Conservation (phyloP, 2,329 filamentous ascomycete genomes). For the Leptographium flavum region DNA sequence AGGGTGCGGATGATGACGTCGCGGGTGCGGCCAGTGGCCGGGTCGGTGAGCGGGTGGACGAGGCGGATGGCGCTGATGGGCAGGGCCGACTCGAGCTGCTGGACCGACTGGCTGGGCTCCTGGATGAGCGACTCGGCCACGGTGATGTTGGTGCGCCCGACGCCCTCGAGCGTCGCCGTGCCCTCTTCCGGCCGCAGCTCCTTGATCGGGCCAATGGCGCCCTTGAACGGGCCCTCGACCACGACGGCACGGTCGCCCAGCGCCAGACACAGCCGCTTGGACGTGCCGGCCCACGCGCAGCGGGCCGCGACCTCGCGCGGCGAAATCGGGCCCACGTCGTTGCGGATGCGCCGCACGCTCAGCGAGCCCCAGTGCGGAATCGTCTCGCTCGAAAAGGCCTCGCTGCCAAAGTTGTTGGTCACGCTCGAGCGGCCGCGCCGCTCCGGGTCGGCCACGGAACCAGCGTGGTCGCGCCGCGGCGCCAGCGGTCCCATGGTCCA, state of each 20-base stretch:
- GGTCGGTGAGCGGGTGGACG: conserved; percentile 60
- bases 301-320: conserved; percentile 23
- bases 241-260: conserved; percentile 70
- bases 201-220: conserved; percentile 64
- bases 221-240: conserved; percentile 62
- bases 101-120: conserved; percentile 23
- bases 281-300: conserved; percentile 40
- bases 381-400: conserved; percentile 8
- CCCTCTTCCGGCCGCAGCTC: conserved; percentile 39
- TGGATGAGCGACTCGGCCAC: conserved; percentile 24
- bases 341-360: conserved; percentile 9
- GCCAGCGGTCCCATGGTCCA: conserved; percentile 67
- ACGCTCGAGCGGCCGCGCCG: conserved; percentile 6
- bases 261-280: conserved; percentile 45
- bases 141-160: conserved; percentile 33
- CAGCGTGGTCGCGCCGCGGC: conserved; percentile 49
- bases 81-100: conserved; percentile 39
- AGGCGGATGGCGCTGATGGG: conserved; percentile 64
- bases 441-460: conserved; percentile 4
- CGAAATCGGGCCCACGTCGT: conserved; percentile 9
- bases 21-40: conserved; percentile 45
- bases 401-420: conserved; percentile 7
- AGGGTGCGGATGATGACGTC: conserved; percentile 71
- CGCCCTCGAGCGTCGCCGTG: conserved; percentile 44
- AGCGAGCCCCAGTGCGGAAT: conserved; percentile 10